Percentiles rank a stretch among this genome's conserved stretches.
phyloP scores from a whole-genome alignment of 2,329 filamentous ascomycete genomes.

The Neopestalotiopsis sp. region DNA sequence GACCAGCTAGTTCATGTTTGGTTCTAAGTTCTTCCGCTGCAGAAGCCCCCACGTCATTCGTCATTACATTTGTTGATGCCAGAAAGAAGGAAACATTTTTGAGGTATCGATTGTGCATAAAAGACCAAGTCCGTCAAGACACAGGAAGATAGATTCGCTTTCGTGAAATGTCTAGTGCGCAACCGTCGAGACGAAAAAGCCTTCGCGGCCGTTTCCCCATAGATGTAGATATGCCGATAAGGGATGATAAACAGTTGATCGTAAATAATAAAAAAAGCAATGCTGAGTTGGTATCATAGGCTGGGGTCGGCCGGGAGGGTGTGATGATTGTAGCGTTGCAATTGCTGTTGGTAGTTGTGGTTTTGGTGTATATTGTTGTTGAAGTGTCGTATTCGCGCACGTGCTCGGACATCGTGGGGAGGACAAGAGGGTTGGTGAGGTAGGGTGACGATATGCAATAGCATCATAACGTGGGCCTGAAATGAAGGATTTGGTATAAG shows the following conservation, averaged over 20 bases:
- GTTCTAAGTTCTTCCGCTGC: conserved; percentile 21
- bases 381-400: background rate
- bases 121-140: conserved; percentile 15
- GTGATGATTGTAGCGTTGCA: background rate
- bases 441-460: background rate
- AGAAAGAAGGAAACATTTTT: conserved; percentile 25
- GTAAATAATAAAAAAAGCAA: conserved; percentile 1
- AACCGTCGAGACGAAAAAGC: background rate
- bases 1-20: background rate
- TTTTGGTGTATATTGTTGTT: background rate
- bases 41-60: conserved; percentile 15
- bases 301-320: background rate
- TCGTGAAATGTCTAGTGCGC: background rate
- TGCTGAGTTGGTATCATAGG: conserved; percentile 5
- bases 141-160: conserved; percentile 3
- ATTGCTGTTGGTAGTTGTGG: background rate
- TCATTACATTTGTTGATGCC: conserved; percentile 25
- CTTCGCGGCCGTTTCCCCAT: background rate
- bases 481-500: conserved; percentile 10
- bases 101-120: conserved; percentile 35
- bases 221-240: background rate
- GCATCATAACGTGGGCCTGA: conserved; percentile 8
- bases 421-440: background rate
- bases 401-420: background rate
- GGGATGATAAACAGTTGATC: background rate